These are phyloP conservation scores for Annulohypoxylon stygium DNA, from an alignment of 495 filamentous ascomycete species.

Conservation along the genomic window DNA sequence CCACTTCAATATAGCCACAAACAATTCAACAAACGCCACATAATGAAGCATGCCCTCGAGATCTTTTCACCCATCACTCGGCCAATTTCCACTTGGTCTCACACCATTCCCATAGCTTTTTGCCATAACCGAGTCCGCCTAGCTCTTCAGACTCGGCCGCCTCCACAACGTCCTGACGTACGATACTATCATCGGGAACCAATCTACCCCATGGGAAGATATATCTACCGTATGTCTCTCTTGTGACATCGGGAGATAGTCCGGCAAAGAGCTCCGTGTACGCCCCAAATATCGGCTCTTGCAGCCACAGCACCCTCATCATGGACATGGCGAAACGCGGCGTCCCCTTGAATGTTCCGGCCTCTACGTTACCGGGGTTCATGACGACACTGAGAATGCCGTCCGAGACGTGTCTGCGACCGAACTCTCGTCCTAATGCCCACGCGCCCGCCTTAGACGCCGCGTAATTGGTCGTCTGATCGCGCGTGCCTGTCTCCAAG, in stretches of 20 bases:
- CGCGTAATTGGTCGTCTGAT: conserved; percentile 47
- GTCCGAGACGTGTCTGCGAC: conserved; percentile 26
- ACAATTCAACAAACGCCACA: no score
- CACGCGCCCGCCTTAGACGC: conserved; percentile 55
- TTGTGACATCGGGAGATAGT: conserved; percentile 55
- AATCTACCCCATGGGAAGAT: conserved; percentile 46
- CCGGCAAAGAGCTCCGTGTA: conserved; percentile 63
- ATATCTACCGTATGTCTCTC: conserved; percentile 36
- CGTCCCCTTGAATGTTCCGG: conserved; percentile 41
- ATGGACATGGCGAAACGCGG: conserved; percentile 26
- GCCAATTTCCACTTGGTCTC: conserved; percentile 45
- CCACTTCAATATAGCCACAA: no score
- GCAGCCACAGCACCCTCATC: conserved; percentile 44
- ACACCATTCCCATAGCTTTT: conserved; percentile 56
- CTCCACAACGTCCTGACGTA: conserved; percentile 52
- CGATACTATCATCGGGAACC: conserved; percentile 22
- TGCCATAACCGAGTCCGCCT: conserved; percentile 41
- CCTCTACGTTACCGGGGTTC: conserved; percentile 57
- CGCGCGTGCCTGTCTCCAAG: conserved; percentile 45
- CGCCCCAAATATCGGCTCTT: conserved; percentile 56
- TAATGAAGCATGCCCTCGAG: no score
- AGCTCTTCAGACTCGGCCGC: conserved; percentile 49
- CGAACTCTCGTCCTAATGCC: conserved; percentile 50
- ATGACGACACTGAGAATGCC: conserved; percentile 54
- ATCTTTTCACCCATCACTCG: no score